Base-by-base conservation (phyloP, 768 basidiomycete genomes). In the Termitomyces sp. region DNA sequence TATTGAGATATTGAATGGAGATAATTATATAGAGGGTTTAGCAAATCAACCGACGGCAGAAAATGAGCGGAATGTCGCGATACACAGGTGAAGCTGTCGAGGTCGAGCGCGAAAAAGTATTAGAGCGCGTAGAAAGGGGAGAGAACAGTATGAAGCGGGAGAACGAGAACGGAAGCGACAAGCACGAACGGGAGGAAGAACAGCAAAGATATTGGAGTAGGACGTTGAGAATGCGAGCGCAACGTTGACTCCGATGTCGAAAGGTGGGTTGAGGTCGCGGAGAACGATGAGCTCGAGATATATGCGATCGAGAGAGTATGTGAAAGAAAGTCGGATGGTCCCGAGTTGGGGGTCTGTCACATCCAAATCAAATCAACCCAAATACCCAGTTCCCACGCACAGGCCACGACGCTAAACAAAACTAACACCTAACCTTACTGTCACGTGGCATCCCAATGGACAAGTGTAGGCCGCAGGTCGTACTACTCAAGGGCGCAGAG, bases 271-370 rank as follows among this genome's bases (percentile, higher is more conserved):
- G 68, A 63, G 62, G 71, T 58, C 65, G 67, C 60, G 60, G 65
- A 60, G 59, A 65, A 71, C 70, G 72, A 73, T 68, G 74, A 70
- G 73, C 67, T 68, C 66, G 68, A 70, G 74, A 68, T 66, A 73
- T 71, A 73, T 71, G 71, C 74, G 77, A 77, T 76, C 77, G 76
- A 77, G 77, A 77, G 77, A 74, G 77, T 78, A 77, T 79, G 77
- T 78, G 78, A 78, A 77, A 76, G 75, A 74, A 76, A 77, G 74
- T 73, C 73, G 76, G 76, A 74, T 76, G 76, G 75, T 74, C 74
- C 77, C 77, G 76, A 77, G 72, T 73, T 72, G 71, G 72, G 64
- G 56, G 61, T 62, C 61, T 74, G 76, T 76, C 78, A 78, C 75
- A 78, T 75, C 72, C 72, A 78, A 77, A 77, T 74, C 75, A 73